Evolutionary conservation across 202 grass and related monocot species (phyloP).

Genomic region (Setaria italica): DNA sequence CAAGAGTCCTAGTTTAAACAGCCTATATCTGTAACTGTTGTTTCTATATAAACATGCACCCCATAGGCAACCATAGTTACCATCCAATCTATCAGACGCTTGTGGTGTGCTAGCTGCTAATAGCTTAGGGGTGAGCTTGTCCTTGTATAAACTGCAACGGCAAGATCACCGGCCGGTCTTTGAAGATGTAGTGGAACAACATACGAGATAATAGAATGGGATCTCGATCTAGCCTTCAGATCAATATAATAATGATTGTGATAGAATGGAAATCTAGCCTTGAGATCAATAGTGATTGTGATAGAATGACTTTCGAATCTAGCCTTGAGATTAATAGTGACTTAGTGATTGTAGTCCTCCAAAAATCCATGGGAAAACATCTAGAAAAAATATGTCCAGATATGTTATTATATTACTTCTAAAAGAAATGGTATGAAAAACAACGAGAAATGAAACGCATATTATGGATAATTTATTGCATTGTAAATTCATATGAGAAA

Average conservation of each 20-base stretch:
- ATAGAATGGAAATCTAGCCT: no score
- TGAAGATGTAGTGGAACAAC: no score
- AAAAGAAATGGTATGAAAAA: not conserved
- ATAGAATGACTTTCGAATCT: not conserved
- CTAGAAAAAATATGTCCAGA: not conserved
- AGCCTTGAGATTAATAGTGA: not conserved
- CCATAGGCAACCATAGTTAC: no score
- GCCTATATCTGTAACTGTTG: no score
- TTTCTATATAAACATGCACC: no score
- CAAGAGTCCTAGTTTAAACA: no score
- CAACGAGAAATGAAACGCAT: not conserved
- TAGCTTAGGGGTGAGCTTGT: not conserved
- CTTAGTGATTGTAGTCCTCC: not conserved
- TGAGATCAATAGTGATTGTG: no score
- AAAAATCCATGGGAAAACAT: not conserved
- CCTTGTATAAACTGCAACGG: not conserved
- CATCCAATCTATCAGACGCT: not conserved
- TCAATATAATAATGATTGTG: no score
- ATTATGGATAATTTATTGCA: no score
- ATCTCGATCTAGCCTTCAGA: no score
- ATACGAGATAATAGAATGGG: no score
- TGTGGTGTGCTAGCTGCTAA: not conserved
- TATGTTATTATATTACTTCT: not conserved
- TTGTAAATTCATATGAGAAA: no score
- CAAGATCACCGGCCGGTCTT: not conserved